Evolutionary conservation across 495 filamentous ascomycete genomes (phyloP).

Genomic region (Jackrogersella minutella): DNA sequence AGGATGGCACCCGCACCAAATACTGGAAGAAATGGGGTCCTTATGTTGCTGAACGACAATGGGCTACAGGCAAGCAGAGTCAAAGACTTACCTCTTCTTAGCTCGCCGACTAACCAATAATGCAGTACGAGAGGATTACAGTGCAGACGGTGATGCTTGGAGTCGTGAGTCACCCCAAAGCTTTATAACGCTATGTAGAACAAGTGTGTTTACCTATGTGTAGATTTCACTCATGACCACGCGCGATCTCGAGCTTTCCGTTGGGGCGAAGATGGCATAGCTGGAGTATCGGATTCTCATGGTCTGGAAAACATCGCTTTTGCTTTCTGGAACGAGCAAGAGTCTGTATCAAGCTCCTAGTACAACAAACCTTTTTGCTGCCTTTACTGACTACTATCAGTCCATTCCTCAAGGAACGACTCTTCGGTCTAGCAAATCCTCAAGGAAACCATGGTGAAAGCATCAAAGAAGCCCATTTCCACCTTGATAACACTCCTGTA

Average conservation of each 20-base stretch:
- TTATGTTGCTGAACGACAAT: slow-evolving; percentile 80
- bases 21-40: slow-evolving; percentile 98
- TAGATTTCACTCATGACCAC: slow-evolving; percentile 93
- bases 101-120: slow-evolving; percentile 39
- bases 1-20: slow-evolving; percentile 77
- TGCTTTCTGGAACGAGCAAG: slow-evolving; percentile 96
- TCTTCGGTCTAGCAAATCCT: slow-evolving; percentile 94
- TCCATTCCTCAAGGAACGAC: slow-evolving; percentile 89
- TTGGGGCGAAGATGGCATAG: slow-evolving; percentile 98
- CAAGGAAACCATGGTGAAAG: slow-evolving; percentile 97
- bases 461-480: slow-evolving; percentile 95
- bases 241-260: slow-evolving; percentile 85
- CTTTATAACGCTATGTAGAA: neutral
- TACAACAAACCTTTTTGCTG: neutral
- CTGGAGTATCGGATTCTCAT: slow-evolving; percentile 92
- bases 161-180: slow-evolving; percentile 70
- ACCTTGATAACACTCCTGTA: slow-evolving; percentile 89
- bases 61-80: slow-evolving; percentile 76
- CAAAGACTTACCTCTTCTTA: slow-evolving; percentile 26
- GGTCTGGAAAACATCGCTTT: slow-evolving; percentile 91
- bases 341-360: slow-evolving; percentile 61
- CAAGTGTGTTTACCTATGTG: neutral
- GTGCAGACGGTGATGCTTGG: slow-evolving; percentile 89
- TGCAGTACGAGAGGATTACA: slow-evolving; percentile 92
- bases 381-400: slow-evolving; percentile 53